These are phyloP conservation scores for Fonsecaea nubica DNA, from an alignment of 2,329 filamentous ascomycete genomes.

Conservation along the genomic window DNA sequence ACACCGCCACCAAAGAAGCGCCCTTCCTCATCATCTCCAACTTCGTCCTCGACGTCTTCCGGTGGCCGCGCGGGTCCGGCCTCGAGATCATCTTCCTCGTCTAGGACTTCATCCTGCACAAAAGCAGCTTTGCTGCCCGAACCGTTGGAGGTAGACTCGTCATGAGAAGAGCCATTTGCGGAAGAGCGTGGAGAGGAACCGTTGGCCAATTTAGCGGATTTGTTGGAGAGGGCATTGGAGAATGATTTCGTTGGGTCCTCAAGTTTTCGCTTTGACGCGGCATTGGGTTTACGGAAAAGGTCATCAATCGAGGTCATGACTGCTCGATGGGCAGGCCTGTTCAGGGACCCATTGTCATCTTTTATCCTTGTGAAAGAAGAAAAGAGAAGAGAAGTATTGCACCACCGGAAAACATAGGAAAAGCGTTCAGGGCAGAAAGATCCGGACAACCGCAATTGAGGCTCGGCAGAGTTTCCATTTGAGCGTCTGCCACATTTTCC, in stretches of 20 bases:
- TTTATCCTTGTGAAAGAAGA: not conserved
- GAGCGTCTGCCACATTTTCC: not conserved
- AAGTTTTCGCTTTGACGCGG: slow-evolving; percentile 38
- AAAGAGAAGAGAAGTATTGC: not conserved
- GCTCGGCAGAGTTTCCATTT: slow-evolving; percentile 15
- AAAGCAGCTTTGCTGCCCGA: slow-evolving; percentile 29
- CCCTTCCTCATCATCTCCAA: slow-evolving; percentile 83
- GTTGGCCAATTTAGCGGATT: slow-evolving; percentile 38
- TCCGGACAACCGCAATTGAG: slow-evolving; percentile 11
- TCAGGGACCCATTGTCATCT: slow-evolving; percentile 9
- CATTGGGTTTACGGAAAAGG: slow-evolving; percentile 36
- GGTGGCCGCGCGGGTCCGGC: slow-evolving; percentile 63
- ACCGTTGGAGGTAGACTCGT: slow-evolving; percentile 17
- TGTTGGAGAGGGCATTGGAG: slow-evolving; percentile 36
- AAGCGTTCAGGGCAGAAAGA: not conserved
- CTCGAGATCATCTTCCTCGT: slow-evolving; percentile 54
- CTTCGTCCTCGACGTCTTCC: slow-evolving; percentile 61
- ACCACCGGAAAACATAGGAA: slow-evolving; percentile 3
- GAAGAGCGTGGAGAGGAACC: slow-evolving; percentile 36
- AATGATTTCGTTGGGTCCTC: slow-evolving; percentile 39
- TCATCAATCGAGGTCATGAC: slow-evolving; percentile 38
- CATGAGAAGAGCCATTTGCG: slow-evolving; percentile 22
- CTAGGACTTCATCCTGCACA: slow-evolving; percentile 40
- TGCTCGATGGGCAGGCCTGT: slow-evolving; percentile 3
- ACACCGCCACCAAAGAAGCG: slow-evolving; percentile 96